Conservation (phyloP, 768 basidiomycete species). For the Amanita phalloides region DNA sequence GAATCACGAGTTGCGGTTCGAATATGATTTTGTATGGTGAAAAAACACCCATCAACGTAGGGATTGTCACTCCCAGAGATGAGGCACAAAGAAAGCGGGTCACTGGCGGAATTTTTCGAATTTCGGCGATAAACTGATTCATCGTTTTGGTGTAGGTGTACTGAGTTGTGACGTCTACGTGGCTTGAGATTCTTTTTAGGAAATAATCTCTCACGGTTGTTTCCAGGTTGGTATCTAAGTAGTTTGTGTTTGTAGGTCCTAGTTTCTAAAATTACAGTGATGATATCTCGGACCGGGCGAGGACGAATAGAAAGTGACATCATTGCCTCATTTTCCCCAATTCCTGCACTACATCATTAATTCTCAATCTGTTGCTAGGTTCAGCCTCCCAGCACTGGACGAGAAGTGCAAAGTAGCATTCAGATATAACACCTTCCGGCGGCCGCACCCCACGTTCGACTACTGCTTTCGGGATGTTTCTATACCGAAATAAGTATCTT, state of each 20-base stretch:
- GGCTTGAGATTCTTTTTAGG: not conserved
- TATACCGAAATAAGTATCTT: not conserved
- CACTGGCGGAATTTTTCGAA: slow-evolving; percentile 76
- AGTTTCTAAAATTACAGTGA: too few species aligned
- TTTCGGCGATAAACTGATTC: slow-evolving; percentile 43
- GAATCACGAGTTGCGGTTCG: slow-evolving; percentile 29
- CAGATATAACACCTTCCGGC: not conserved
- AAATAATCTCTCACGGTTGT: not conserved
- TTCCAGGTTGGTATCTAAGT: too few species aligned
- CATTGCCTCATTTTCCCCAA: not conserved
- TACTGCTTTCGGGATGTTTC: not conserved
- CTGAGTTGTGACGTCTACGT: not conserved
- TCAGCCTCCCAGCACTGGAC: not conserved
- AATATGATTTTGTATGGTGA: slow-evolving; percentile 46
- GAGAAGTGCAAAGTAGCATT: not conserved
- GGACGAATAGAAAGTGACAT: not conserved
- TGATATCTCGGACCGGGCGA: not conserved
- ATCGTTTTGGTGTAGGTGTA: slow-evolving; percentile 14
- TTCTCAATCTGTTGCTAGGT: not conserved
- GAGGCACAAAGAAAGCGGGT: slow-evolving; percentile 62
- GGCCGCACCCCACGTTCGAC: not conserved
- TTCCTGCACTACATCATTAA: not conserved
- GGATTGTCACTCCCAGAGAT: slow-evolving; percentile 47
- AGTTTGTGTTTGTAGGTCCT: too few species aligned
- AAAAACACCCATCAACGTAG: slow-evolving; percentile 44